Base-by-base conservation (phyloP, 2,329 filamentous ascomycete genomes). In the Aspergillus flavus region DNA sequence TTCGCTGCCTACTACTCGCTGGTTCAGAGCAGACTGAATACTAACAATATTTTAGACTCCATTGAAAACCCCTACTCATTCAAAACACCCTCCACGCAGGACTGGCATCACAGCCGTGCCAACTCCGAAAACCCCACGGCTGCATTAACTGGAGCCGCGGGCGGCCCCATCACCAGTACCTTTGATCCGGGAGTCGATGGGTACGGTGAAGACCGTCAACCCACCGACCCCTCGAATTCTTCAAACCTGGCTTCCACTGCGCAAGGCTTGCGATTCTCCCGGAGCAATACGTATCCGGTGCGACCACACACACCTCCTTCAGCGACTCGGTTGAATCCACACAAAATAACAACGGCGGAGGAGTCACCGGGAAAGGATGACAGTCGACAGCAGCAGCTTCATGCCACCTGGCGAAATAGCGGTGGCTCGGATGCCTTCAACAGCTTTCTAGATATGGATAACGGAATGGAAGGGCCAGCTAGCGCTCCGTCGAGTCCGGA, bases 71-170 rank as follows among this genome's bases (percentile, higher is more conserved):
- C 48, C 28, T 57, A 59, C 41, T 41, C 62, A n/a, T 45, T 84
- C 41, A 83, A 81, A 61, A 73, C 82, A 52, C 78, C 61, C 74
- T 79, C 60, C 81, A 79, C 60, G 78, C 81, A 60, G 82, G 86
- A 68, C 85, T 87, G 55, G 87, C 72, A 89, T 83, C 79, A 91
- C 88, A 91, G 76, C 73, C 87, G 89, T 68, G 87, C 89, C 61
- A 91, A 88, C 78, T 92, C 90, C 59, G 90, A 92, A 75, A 57
- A 76, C 86, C 53, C 78, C 87, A 62, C 85, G 84, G 65, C 85
- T 83, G 62, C 84, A 84, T 68, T 78, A 82, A 55, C 81, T 81
- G 62, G 80, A 83, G 66, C 79, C 84, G 66, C 80, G 74, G 74
- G 66, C 73, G 72, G 73, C 73, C 69, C 73, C 70, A 66, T 70